phyloP scores from a whole-genome alignment of 2,329 filamentous ascomycete genomes.

The Elsinoe arachidis region DNA sequence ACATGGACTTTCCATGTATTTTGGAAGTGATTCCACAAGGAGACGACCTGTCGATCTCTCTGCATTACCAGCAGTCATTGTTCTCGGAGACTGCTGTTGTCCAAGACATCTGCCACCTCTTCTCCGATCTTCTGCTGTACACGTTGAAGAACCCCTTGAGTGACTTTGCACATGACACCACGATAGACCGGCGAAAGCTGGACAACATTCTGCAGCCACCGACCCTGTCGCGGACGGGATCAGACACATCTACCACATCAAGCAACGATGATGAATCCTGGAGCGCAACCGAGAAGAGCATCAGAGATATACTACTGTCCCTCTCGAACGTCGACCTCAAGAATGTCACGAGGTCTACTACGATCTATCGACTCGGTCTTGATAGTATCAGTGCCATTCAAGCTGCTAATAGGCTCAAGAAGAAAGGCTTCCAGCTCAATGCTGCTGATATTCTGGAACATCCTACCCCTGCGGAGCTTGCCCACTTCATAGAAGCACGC shows the following conservation, averaged over 20 bases:
- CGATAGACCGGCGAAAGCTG: not conserved
- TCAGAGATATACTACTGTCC: conserved; percentile 50
- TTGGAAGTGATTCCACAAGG: conserved; percentile 22
- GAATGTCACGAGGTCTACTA: conserved; percentile 52
- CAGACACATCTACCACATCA: not conserved
- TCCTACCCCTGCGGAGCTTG: conserved; percentile 29
- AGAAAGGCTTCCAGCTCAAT: conserved; percentile 48
- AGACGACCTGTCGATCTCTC: conserved; percentile 48
- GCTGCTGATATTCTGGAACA: conserved; percentile 66
- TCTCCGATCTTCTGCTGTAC: conserved; percentile 22
- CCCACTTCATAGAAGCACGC: conserved; percentile 18
- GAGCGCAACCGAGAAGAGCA: conserved; percentile 42
- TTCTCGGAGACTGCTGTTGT: conserved; percentile 12
- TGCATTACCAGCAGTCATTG: conserved; percentile 49
- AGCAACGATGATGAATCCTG: conserved; percentile 30
- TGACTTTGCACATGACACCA: conserved; percentile 12
- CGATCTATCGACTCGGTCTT: conserved; percentile 79
- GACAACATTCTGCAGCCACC: not conserved
- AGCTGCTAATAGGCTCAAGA: conserved; percentile 59
- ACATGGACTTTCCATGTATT: conserved; percentile 49
- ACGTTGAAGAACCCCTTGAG: conserved; percentile 25
- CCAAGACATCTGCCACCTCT: conserved; percentile 20
- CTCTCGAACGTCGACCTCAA: conserved; percentile 47
- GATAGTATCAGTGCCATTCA: conserved; percentile 85
- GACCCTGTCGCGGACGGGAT: not conserved